phyloP scores from a whole-genome alignment of 257 asterid genomes.

The Agastache rugosa region DNA sequence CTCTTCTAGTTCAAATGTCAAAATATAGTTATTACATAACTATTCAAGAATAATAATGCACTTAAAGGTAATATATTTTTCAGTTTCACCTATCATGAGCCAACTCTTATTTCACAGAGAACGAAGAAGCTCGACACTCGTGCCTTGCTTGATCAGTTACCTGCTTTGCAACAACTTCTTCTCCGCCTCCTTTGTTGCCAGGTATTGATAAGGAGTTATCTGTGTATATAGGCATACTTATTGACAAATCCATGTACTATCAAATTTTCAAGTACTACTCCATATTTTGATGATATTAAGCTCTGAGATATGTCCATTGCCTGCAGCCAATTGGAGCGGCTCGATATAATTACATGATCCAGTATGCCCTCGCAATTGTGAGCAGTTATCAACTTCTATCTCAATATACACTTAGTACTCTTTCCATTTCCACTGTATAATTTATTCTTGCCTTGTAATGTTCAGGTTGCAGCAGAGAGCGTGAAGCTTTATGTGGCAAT shows the following conservation, averaged over 20 bases:
- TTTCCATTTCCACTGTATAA: constrained; percentile 6
- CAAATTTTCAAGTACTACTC: neutral
- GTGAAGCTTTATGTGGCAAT: constrained; percentile 76
- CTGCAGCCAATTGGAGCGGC: constrained; percentile 75
- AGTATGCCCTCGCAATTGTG: constrained; percentile 77
- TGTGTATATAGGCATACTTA: neutral
- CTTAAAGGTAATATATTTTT: constrained; percentile 3
- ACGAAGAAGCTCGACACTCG: constrained; percentile 60
- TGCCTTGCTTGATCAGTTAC: constrained; percentile 66
- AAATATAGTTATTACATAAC: neutral
- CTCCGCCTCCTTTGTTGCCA: constrained; percentile 74
- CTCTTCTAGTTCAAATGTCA: neutral
- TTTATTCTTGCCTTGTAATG: constrained; percentile 27
- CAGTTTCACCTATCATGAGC: constrained; percentile 16
- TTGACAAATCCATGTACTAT: neutral
- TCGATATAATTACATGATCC: constrained; percentile 66
- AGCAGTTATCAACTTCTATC: constrained; percentile 40
- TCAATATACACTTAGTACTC: neutral
- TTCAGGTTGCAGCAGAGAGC: constrained; percentile 82
- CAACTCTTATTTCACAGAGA: constrained; percentile 49
- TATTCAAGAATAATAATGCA: constrained; percentile 2
- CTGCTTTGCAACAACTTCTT: constrained; percentile 74
- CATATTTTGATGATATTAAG: neutral
- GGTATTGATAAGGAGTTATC: constrained; percentile 45
- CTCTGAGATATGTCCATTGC: constrained; percentile 29